phyloP scores from a whole-genome alignment of 78 protist species.

The Fonticula alba region DNA sequence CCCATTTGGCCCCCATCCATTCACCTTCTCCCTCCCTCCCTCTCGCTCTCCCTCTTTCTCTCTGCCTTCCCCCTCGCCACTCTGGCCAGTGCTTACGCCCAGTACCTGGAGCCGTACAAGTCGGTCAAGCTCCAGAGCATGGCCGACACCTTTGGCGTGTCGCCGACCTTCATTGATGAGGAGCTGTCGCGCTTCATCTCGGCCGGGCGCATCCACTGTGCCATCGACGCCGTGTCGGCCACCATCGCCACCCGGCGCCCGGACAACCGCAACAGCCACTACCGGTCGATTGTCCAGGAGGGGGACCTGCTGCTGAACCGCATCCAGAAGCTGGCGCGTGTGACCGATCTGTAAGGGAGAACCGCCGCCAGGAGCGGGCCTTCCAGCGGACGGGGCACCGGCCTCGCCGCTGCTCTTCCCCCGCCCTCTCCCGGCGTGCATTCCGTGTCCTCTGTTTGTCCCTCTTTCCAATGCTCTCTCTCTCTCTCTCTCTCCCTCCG shows the following conservation, averaged over 20 bases:
- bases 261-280: constrained; percentile 57
- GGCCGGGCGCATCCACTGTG: constrained; percentile 58
- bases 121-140: constrained; percentile 64
- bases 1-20: too few species aligned
- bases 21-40: too few species aligned
- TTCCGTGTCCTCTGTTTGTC: too few species aligned
- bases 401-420: too few species aligned
- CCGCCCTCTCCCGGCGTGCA: too few species aligned
- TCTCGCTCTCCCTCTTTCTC: too few species aligned
- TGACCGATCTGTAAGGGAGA: constrained; percentile 57
- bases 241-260: constrained; percentile 70
- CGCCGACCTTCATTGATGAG: constrained; percentile 46
- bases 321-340: constrained; percentile 77
- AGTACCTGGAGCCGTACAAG: constrained; percentile 74
- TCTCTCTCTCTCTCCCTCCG: too few species aligned
- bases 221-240: constrained; percentile 73
- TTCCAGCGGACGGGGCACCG: too few species aligned
- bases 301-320: constrained; percentile 84
- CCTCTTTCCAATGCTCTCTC: too few species aligned
- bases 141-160: constrained; percentile 72
- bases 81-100: constrained; percentile 58
- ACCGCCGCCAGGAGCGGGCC: too few species aligned
- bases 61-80: too few species aligned
- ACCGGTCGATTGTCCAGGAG: constrained; percentile 51
- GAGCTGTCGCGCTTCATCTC: constrained; percentile 72